Evolutionary conservation across 352 stramenopile genomes (phyloP).

Genomic region (Phytophthora capsici): DNA sequence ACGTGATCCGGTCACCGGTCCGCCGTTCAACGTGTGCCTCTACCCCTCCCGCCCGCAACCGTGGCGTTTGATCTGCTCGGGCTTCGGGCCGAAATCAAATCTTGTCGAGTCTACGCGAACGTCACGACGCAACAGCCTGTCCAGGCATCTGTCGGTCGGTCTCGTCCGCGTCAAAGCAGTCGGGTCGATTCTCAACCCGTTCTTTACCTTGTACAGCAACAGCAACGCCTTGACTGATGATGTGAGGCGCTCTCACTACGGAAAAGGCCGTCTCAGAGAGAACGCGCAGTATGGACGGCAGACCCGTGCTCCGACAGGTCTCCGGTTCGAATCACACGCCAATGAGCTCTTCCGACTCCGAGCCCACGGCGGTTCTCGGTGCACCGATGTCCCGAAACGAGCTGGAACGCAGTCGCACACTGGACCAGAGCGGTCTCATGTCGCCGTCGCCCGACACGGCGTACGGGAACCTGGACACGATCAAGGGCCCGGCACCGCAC

Average conservation of each 20-base stretch:
- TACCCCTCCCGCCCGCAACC: constrained; percentile 22
- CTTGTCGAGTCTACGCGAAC: constrained; percentile 9
- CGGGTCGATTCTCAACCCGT: neutral
- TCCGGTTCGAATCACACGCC: constrained; percentile 31
- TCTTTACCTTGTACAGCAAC: constrained; percentile 21
- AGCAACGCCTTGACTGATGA: constrained; percentile 6
- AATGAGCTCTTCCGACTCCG: constrained; percentile 33
- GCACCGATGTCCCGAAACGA: constrained; percentile 30
- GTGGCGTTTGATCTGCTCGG: constrained; percentile 30
- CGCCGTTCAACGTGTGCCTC: constrained; percentile 31
- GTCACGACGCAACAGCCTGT: constrained; percentile 16
- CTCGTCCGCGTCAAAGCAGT: constrained; percentile 9
- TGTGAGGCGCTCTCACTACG: constrained; percentile 28
- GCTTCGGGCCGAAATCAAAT: constrained; percentile 1
- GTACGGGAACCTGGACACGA: constrained; percentile 34
- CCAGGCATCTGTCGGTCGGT: constrained; percentile 18
- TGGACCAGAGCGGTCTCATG: constrained; percentile 26
- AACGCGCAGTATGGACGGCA: constrained; percentile 16
- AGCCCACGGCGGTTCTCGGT: constrained; percentile 38
- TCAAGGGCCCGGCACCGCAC: constrained; percentile 30
- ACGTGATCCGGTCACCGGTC: constrained; percentile 4
- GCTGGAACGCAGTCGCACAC: constrained; percentile 27
- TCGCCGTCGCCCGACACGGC: constrained; percentile 33
- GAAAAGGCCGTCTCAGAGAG: constrained; percentile 33
- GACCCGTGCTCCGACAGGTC: constrained; percentile 27